Conservation (phyloP, 2,329 filamentous ascomycete species). For the Hypoxylon sp. region DNA sequence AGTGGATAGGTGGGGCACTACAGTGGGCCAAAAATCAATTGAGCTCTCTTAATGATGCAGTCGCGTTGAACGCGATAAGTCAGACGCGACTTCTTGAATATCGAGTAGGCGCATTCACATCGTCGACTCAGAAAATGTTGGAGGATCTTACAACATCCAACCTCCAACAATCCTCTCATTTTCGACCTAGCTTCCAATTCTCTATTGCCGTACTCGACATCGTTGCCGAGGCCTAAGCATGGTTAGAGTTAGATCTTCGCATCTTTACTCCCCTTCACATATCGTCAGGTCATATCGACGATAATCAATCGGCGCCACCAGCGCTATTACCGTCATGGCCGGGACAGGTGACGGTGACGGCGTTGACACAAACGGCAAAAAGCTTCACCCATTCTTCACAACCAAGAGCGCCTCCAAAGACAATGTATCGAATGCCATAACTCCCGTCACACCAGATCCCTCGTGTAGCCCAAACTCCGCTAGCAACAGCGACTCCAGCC, state of each 20-base stretch:
- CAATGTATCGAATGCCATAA: slow-evolving; percentile 27
- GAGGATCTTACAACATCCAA: not conserved
- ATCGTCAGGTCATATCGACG: slow-evolving; percentile 7
- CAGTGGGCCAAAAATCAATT: slow-evolving; percentile 15
- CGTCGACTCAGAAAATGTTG: slow-evolving; percentile 1
- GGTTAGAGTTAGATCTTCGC: slow-evolving; percentile 1
- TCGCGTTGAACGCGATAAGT: slow-evolving; percentile 41
- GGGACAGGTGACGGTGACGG: slow-evolving; percentile 55
- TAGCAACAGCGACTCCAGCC: slow-evolving; percentile 38
- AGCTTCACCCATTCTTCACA: slow-evolving; percentile 70
- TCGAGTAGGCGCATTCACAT: slow-evolving; percentile 10
- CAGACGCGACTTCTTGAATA: slow-evolving; percentile 37
- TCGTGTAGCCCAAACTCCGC: slow-evolving; percentile 52
- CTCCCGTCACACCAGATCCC: slow-evolving; percentile 53
- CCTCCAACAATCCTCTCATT: not conserved
- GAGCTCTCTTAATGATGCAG: slow-evolving; percentile 33
- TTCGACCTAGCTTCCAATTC: not conserved
- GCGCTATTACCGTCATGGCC: slow-evolving; percentile 62
- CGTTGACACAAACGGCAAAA: slow-evolving; percentile 57
- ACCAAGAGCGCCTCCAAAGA: slow-evolving; percentile 45
- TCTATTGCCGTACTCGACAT: not conserved
- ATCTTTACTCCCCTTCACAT: slow-evolving; percentile 1
- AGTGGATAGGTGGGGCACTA: slow-evolving; percentile 9
- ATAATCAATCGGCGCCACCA: slow-evolving; percentile 36
- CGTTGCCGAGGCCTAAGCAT: slow-evolving; percentile 6